A percentile compares a stretch with the other conserved stretches of the same genome.
phyloP scores from a whole-genome alignment of 2,329 filamentous ascomycete species.

The Fusarium aywerte region DNA sequence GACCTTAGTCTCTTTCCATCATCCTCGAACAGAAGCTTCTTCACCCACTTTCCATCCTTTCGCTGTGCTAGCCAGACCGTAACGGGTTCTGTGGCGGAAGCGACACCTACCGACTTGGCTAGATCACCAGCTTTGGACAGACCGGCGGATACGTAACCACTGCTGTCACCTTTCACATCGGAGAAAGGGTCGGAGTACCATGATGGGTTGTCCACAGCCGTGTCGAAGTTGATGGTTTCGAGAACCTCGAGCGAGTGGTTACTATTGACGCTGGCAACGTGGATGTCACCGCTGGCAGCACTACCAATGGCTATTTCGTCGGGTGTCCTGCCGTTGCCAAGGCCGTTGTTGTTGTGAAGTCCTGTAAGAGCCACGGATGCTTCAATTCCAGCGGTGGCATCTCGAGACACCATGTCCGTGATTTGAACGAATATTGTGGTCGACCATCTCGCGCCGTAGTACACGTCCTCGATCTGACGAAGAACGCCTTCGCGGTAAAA shows the following conservation, averaged over 20 bases:
- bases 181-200: slow-evolving; percentile 67
- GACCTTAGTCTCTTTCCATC: slow-evolving; percentile 62
- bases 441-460: slow-evolving; percentile 59
- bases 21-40: slow-evolving; percentile 66
- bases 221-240: slow-evolving; percentile 55
- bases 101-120: slow-evolving; percentile 44
- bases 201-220: slow-evolving; percentile 65
- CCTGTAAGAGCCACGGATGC: slow-evolving; percentile 56
- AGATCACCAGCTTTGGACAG: slow-evolving; percentile 56
- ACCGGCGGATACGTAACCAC: slow-evolving; percentile 64
- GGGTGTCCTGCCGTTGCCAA: slow-evolving; percentile 59
- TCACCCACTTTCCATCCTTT: slow-evolving; percentile 52
- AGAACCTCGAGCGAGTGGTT: slow-evolving; percentile 46
- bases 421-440: slow-evolving; percentile 54
- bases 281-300: slow-evolving; percentile 59
- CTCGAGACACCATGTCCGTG: slow-evolving; percentile 51
- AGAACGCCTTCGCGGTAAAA: slow-evolving; percentile 60
- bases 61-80: slow-evolving; percentile 58
- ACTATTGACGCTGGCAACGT: slow-evolving; percentile 51
- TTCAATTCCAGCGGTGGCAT: slow-evolving; percentile 41
- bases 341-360: slow-evolving; percentile 66
- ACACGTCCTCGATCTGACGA: slow-evolving; percentile 60
- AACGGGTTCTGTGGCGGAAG: slow-evolving; percentile 53
- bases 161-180: slow-evolving; percentile 52
- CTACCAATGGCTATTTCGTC: slow-evolving; percentile 58